These are phyloP conservation scores for Lophiotrema nucula DNA, from an alignment of 495 filamentous ascomycete species.

Conservation along the genomic window DNA sequence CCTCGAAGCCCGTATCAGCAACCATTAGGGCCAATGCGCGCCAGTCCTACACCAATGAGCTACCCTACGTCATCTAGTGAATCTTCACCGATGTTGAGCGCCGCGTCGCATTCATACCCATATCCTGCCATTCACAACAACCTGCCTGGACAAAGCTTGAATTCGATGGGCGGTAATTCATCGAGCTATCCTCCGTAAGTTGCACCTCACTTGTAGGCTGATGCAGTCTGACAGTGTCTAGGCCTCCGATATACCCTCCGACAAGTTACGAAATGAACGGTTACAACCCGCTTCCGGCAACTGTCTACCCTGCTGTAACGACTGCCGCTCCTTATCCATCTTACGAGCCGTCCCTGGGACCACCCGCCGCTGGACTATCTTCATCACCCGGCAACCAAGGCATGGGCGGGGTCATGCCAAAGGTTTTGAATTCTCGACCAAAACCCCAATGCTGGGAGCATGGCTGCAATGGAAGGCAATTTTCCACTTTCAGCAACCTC, in stretches of 20 bases:
- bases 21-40: slow-evolving; percentile 26
- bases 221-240: slow-evolving; percentile 5
- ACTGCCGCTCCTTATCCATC: slow-evolving; percentile 17
- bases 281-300: slow-evolving; percentile 25
- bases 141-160: slow-evolving; percentile 15
- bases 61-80: slow-evolving; percentile 27
- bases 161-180: slow-evolving; percentile 18
- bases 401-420: slow-evolving; percentile 43
- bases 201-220: background rate
- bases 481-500: slow-evolving; percentile 94
- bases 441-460: slow-evolving; percentile 96
- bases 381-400: slow-evolving; percentile 20
- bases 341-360: slow-evolving; percentile 17
- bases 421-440: slow-evolving; percentile 71
- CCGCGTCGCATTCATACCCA: slow-evolving; percentile 17
- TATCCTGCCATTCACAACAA: slow-evolving; percentile 28
- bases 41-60: slow-evolving; percentile 26
- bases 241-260: slow-evolving; percentile 26
- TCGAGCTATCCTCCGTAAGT: slow-evolving; percentile 35
- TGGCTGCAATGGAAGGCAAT: slow-evolving; percentile 89
- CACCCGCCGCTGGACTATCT: slow-evolving; percentile 21
- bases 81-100: slow-evolving; percentile 21
- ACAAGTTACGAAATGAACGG: slow-evolving; percentile 24
- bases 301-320: slow-evolving; percentile 25
- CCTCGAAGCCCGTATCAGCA: slow-evolving; percentile 32